phyloP scores from a whole-genome alignment of 768 basidiomycete genomes.

The Termitomyces sp. region DNA sequence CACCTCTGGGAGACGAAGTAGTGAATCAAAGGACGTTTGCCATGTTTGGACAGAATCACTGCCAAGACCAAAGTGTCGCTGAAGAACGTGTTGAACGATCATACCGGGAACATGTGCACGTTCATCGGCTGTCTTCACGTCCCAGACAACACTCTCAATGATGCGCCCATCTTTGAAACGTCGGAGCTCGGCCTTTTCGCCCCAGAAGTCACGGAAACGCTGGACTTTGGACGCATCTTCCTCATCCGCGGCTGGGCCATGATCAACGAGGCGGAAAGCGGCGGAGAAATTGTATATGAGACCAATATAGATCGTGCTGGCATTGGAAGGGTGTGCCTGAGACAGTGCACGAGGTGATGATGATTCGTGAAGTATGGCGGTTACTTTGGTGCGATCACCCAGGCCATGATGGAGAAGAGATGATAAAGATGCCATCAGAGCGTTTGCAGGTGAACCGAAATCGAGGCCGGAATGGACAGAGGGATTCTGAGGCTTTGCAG shows the following conservation, averaged over 20 bases:
- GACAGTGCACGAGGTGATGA: constrained; percentile 42
- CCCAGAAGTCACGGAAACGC: constrained; percentile 86
- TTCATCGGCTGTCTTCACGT: constrained; percentile 76
- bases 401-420: constrained; percentile 61
- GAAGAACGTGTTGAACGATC: constrained; percentile 73
- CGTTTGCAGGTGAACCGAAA: constrained; percentile 53
- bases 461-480: constrained; percentile 51
- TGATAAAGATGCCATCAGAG: constrained; percentile 50
- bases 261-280: constrained; percentile 86
- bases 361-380: constrained; percentile 56
- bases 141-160: constrained; percentile 95
- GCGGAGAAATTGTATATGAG: constrained; percentile 67
- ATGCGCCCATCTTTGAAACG: constrained; percentile 97
- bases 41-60: constrained; percentile 50
- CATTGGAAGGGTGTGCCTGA: constrained; percentile 50
- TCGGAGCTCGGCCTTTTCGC: constrained; percentile 84
- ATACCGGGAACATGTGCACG: constrained; percentile 71
- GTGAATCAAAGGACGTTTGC: constrained; percentile 54
- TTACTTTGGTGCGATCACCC: constrained; percentile 63
- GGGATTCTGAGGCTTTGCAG: constrained; percentile 38
- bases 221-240: constrained; percentile 43
- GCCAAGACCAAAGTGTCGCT: constrained; percentile 69
- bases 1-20: constrained; percentile 55
- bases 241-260: constrained; percentile 79
- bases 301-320: constrained; percentile 62